Conservation (phyloP, 1,284 basidiomycete genomes). For the Melampsora larici-populina region DNA sequence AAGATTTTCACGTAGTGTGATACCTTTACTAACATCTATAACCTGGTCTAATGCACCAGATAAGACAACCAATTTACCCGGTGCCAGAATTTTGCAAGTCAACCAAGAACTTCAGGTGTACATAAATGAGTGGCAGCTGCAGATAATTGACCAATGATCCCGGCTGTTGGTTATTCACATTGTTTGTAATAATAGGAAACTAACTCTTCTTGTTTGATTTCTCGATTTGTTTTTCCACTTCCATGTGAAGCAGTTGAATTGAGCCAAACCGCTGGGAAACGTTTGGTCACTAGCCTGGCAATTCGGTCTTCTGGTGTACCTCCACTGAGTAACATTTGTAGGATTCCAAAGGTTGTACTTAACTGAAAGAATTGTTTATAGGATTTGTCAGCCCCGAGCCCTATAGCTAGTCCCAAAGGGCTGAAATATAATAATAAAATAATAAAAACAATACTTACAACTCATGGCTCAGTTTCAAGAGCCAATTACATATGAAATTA, state of each 20-base stretch:
- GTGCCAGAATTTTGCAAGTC: constrained; percentile 62
- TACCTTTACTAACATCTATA: constrained; percentile 63
- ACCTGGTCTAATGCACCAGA: constrained; percentile 72
- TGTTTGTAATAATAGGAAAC: not conserved
- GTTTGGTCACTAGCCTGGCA: not conserved
- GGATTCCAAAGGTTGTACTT: not conserved
- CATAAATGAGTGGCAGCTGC: constrained; percentile 61
- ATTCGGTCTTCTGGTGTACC: constrained; percentile 8
- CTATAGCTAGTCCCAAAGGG: too few relatives aligned
- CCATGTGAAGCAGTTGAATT: not conserved
- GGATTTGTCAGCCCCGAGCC: too few relatives aligned
- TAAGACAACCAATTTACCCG: constrained; percentile 59
- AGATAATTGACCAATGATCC: constrained; percentile 16
- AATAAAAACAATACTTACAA: too few relatives aligned
- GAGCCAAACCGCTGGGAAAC: constrained; percentile 20
- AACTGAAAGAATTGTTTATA: not conserved
- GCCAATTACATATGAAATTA: too few relatives aligned
- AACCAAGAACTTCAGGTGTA: constrained; percentile 59
- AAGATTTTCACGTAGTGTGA: constrained; percentile 64
- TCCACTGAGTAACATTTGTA: constrained; percentile 1
- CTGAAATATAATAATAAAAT: too few relatives aligned
- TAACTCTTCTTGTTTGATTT: not conserved
- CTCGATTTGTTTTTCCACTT: not conserved
- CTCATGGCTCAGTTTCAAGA: too few relatives aligned
- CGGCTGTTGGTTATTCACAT: not conserved